Percentiles rank a stretch among this genome's conserved stretches.
Conservation (phyloP, 805 yeast genomes). For the Nakazawaea holstii region DNA sequence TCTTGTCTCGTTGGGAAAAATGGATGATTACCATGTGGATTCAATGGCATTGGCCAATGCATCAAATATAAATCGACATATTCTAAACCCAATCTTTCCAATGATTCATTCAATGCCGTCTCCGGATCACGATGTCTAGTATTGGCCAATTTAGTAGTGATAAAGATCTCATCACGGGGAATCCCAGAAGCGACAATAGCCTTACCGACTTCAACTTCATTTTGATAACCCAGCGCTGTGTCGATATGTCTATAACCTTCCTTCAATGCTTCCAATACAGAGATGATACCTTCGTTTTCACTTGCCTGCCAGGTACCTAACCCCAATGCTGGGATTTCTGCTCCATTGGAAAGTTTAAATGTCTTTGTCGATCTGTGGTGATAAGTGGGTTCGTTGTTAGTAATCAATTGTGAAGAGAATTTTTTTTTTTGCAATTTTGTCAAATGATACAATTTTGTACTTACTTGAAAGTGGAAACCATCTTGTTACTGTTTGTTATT, state of each 20-base stretch:
- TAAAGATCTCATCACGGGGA: slow-evolving; percentile 46
- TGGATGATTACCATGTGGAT: slow-evolving; percentile 6
- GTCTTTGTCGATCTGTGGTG: not conserved
- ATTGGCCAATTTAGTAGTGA: slow-evolving; percentile 62
- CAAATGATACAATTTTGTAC: too few species aligned
- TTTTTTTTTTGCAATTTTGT: too few species aligned
- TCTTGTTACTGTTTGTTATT: not conserved
- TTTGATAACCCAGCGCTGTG: slow-evolving; percentile 65
- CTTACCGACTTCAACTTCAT: slow-evolving; percentile 63
- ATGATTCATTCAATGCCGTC: slow-evolving; percentile 43
- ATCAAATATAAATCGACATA: slow-evolving; percentile 62
- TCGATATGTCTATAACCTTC: slow-evolving; percentile 71
- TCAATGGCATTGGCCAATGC: slow-evolving; percentile 53
- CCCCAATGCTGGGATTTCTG: slow-evolving; percentile 56
- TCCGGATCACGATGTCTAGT: slow-evolving; percentile 34
- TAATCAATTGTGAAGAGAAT: too few species aligned
- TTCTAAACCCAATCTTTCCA: slow-evolving; percentile 46
- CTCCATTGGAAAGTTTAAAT: slow-evolving; percentile 49
- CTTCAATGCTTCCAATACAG: slow-evolving; percentile 56
- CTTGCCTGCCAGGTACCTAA: slow-evolving; percentile 70
- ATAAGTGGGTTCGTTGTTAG: too few species aligned
- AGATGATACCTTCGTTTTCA: slow-evolving; percentile 41
- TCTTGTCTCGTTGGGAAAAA: slow-evolving; percentile 1
- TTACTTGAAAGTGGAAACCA: not conserved
- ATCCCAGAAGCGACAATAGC: slow-evolving; percentile 42